A percentile compares a stretch with the other conserved stretches of the same genome.
These are phyloP conservation scores for Phoenix dactylifera DNA, from an alignment of 176 grass and related monocot genomes.

Conservation along the genomic window DNA sequence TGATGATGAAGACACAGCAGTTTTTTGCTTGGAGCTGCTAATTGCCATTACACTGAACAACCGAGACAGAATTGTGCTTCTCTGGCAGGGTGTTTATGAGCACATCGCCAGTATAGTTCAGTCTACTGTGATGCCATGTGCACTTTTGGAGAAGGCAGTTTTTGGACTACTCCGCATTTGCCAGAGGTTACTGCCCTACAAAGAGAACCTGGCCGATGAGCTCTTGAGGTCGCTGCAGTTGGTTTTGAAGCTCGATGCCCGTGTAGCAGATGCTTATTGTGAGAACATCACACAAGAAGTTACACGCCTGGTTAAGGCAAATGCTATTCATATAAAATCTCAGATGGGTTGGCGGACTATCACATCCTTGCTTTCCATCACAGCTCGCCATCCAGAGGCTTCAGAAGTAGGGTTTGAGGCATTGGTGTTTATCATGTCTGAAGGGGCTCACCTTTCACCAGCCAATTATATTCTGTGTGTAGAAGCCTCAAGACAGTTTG, in stretches of 20 bases:
- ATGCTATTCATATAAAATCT: slow-evolving; percentile 76
- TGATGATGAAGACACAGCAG: slow-evolving; percentile 94
- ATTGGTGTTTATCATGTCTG: slow-evolving; percentile 79
- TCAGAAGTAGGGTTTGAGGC: slow-evolving; percentile 83
- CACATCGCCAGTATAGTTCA: slow-evolving; percentile 96
- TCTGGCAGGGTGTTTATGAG: slow-evolving; percentile 96
- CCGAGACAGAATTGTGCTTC: slow-evolving; percentile 78
- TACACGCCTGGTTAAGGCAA: slow-evolving; percentile 75
- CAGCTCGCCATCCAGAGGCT: slow-evolving; percentile 91
- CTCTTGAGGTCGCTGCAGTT: slow-evolving; percentile 82
- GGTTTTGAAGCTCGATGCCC: slow-evolving; percentile 85
- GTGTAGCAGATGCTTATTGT: slow-evolving; percentile 93
- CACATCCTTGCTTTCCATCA: slow-evolving; percentile 76
- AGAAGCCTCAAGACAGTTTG: slow-evolving; percentile 82
- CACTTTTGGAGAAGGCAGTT: slow-evolving; percentile 92
- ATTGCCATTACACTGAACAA: slow-evolving; percentile 93
- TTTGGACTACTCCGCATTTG: slow-evolving; percentile 96
- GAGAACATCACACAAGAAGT: slow-evolving; percentile 92
- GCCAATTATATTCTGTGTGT: slow-evolving; percentile 78
- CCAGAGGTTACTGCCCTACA: slow-evolving; percentile 90
- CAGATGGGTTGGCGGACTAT: slow-evolving; percentile 88
- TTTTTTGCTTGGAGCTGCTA: slow-evolving; percentile 94
- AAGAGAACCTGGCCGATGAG: slow-evolving; percentile 92
- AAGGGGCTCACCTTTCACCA: slow-evolving; percentile 65
- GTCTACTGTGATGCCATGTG: slow-evolving; percentile 83